These are phyloP conservation scores for Leucosporidium scottii DNA, from an alignment of 768 basidiomycete genomes.

Conservation along the genomic window DNA sequence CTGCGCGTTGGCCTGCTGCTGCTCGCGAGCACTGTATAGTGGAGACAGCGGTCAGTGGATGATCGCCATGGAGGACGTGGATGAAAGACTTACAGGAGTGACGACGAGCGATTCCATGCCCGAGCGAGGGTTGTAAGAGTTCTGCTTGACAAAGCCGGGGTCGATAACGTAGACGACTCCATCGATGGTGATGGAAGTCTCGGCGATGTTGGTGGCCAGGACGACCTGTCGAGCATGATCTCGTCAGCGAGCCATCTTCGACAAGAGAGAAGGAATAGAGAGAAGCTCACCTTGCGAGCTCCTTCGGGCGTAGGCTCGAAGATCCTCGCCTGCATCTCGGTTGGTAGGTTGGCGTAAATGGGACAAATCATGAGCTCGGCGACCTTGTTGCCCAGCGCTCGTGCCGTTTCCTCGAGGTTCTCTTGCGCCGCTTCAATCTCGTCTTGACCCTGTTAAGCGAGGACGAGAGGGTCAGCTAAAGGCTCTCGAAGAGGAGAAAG, in stretches of 20 bases:
- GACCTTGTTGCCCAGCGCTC: conserved; percentile 91
- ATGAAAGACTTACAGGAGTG: conserved; percentile 65
- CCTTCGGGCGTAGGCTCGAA: conserved; percentile 98
- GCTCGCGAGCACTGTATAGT: conserved; percentile 82
- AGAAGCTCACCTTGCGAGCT: conserved; percentile 60
- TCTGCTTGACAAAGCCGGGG: conserved; percentile 98
- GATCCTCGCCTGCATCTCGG: conserved; percentile 98
- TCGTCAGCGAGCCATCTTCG: not conserved
- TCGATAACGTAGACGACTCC: conserved; percentile 99
- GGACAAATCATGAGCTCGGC: conserved; percentile 90
- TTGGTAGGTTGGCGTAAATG: conserved; percentile 97
- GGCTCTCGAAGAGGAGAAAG: not conserved
- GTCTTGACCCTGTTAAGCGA: conserved; percentile 73
- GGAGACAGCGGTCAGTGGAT: not conserved
- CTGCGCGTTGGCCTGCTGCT: conserved; percentile 93
- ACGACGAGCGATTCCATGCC: conserved; percentile 97
- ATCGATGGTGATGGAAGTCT: conserved; percentile 98
- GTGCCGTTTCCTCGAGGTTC: conserved; percentile 88
- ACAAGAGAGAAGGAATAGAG: not conserved
- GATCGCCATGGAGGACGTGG: not conserved
- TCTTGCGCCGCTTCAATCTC: conserved; percentile 98
- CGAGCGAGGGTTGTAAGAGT: conserved; percentile 95
- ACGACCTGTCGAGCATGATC: conserved; percentile 53
- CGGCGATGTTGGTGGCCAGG: conserved; percentile 97
- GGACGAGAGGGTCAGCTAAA: conserved; percentile 9